These are phyloP conservation scores for Ustilago crameri DNA, from an alignment of 1,284 basidiomycete genomes.

Conservation along the genomic window DNA sequence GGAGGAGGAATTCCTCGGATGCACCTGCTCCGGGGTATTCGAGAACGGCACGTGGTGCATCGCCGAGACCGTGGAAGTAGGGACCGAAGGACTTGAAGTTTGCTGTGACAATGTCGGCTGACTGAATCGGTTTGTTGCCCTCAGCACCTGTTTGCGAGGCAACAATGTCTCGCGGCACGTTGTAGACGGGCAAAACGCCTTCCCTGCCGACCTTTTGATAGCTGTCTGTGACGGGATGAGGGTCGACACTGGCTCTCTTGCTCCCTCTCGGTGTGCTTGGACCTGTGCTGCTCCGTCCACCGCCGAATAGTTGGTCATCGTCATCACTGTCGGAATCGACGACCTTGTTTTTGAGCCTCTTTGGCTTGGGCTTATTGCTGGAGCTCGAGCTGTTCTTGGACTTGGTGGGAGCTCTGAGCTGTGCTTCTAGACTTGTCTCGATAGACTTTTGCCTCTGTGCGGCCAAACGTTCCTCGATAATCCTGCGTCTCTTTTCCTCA, in stretches of 20 bases:
- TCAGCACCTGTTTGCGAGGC: constrained; percentile 1
- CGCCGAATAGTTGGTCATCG: constrained; percentile 14
- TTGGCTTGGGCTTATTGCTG: constrained; percentile 16
- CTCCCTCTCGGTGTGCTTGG: constrained; percentile 36
- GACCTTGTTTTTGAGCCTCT: constrained; percentile 23
- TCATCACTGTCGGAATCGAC: constrained; percentile 19
- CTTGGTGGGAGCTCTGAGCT: constrained; percentile 24
- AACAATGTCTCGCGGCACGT: constrained; percentile 44
- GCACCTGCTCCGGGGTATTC: constrained; percentile 57
- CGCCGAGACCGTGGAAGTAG: constrained; percentile 50
- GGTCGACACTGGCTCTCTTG: constrained; percentile 44
- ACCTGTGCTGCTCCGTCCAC: constrained; percentile 12
- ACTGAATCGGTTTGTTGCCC: constrained; percentile 23
- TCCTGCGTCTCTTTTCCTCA: constrained; percentile 48
- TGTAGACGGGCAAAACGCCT: constrained; percentile 45
- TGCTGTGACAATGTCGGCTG: constrained; percentile 34
- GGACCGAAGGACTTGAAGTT: constrained; percentile 51
- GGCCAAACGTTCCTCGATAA: constrained; percentile 48
- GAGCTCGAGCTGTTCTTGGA: constrained; percentile 10
- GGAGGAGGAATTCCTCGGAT: constrained; percentile 52
- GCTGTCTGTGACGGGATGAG: constrained; percentile 34
- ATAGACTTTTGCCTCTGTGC: constrained; percentile 44
- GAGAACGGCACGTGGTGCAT: constrained; percentile 43
- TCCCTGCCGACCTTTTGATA: constrained; percentile 46
- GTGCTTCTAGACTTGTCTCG: constrained; percentile 35